Evolutionary conservation across 192 early-diverging fungal genomes (phyloP), one percentile per base, ranked within the genome.

Genomic region (Gryganskiella cystojenkinii): DNA sequence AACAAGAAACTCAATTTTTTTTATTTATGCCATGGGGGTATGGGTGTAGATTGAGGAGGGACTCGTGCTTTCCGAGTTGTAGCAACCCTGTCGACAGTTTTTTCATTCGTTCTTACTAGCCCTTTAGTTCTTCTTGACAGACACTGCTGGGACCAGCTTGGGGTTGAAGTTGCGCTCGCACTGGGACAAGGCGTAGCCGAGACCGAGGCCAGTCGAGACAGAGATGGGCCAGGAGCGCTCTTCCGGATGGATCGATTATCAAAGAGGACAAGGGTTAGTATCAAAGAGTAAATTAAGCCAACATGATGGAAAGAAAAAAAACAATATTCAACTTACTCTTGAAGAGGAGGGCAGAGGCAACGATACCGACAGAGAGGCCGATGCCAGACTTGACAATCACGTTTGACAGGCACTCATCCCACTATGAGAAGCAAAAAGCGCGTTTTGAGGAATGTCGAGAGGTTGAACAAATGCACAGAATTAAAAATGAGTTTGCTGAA

Each of bases 171-270:
- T 81, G 59, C 82, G 82, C 81, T 94, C 89, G 64, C 91, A 92
- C 49, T 96, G 90, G 33, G 91, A 90, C 64, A 94, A 91, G 30
- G 95, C 90, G 17, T 92, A 87, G 55, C 95, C 95, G 31, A 94
- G 84, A 34, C 93, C 95, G 51, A 91, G 90, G 27, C 95, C 95
- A 31, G 91, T 92, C 11, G 91, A 85, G 51, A 94, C 84, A 52
- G 93, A 90, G 69, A 96, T 92, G 43, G 95, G 95, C 93, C 93
- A 96, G 53, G 86, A 89, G 74, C 90, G 86, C 85, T 90, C 91
- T 92, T 71, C n/a, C 45, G 42, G 4, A 52, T 14, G 55, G 61
- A 53, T 28, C 17, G 24, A 68, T n/a, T 27, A 30, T 34, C 43
- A 56, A 55, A 62, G 24, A 52, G 31, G 37, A 45, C 35, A 51